Conservation (phyloP, 441 rosid genomes). For the Syzygium malaccense region DNA sequence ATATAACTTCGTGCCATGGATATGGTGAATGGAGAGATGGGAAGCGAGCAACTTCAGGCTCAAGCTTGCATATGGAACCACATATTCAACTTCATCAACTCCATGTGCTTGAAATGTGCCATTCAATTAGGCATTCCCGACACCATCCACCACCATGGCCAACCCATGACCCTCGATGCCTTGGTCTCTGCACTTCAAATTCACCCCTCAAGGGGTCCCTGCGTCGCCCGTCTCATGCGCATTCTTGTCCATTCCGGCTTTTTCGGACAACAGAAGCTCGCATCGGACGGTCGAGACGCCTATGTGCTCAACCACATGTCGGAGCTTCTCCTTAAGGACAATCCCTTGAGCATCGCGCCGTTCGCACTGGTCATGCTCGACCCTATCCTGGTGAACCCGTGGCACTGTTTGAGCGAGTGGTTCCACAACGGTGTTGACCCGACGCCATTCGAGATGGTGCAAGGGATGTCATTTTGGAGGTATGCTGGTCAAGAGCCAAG, state of each 20-base stretch:
- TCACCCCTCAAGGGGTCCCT: background rate
- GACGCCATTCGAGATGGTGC: conserved; percentile 13
- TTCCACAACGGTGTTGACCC: conserved; percentile 1
- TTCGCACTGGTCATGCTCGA: conserved; percentile 8
- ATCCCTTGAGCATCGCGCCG: conserved; percentile 5
- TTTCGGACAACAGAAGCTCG: background rate
- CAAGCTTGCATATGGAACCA: background rate
- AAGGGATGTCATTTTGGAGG: conserved; percentile 17
- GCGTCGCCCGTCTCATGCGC: conserved; percentile 23
- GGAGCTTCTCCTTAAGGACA: conserved; percentile 15
- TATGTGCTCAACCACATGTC: conserved; percentile 26
- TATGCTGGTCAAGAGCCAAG: background rate
- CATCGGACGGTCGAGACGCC: background rate
- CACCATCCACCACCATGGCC: background rate
- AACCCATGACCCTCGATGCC: conserved; percentile 18
- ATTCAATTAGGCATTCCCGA: background rate
- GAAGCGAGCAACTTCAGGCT: background rate
- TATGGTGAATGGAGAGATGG: background rate
- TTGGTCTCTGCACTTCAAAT: conserved; percentile 9
- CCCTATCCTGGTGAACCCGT: conserved; percentile 9
- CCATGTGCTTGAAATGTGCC: background rate
- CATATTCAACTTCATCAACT: background rate
- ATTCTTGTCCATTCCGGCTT: conserved; percentile 23
- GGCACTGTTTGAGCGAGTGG: conserved; percentile 15
- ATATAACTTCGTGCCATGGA: background rate